Conservation (phyloP, 2,329 filamentous ascomycete genomes). For the Colletotrichum viniferum region DNA sequence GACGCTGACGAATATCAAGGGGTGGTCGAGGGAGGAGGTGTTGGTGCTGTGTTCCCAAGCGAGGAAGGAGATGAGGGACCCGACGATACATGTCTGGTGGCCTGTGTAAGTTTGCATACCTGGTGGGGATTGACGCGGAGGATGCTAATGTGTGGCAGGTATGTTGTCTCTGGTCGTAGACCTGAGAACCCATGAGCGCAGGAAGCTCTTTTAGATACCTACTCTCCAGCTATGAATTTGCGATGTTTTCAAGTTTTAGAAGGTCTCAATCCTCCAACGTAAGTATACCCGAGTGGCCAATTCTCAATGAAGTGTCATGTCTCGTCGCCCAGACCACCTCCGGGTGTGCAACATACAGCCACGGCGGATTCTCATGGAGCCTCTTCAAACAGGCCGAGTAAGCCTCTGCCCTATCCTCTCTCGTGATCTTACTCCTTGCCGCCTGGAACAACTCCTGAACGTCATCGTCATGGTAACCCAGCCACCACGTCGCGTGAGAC, state of each 20-base stretch:
- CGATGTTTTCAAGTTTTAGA: fast-evolving
- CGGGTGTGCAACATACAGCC: background rate
- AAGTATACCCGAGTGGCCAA: background rate
- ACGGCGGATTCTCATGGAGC: background rate
- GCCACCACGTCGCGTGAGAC: background rate
- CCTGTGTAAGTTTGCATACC: slow-evolving; percentile 11
- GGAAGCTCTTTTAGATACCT: background rate
- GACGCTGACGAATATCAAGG: slow-evolving; percentile 39
- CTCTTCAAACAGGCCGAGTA: background rate
- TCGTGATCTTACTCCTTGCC: background rate
- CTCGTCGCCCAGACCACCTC: background rate
- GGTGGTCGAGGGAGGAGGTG: slow-evolving; percentile 37
- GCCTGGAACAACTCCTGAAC: background rate
- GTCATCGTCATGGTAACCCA: background rate
- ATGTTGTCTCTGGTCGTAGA: slow-evolving; percentile 5
- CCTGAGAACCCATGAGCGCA: background rate
- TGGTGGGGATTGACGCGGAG: background rate
- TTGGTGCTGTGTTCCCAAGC: slow-evolving; percentile 25
- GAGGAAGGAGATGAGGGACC: slow-evolving; percentile 27
- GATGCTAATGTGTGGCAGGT: background rate
- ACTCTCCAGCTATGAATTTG: fast-evolving
- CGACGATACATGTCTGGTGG: slow-evolving; percentile 30
- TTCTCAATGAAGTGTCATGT: background rate
- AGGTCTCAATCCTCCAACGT: background rate
- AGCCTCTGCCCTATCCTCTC: background rate